Conservation (phyloP, 2,329 filamentous ascomycete species). For the Ambrosiella xylebori region DNA sequence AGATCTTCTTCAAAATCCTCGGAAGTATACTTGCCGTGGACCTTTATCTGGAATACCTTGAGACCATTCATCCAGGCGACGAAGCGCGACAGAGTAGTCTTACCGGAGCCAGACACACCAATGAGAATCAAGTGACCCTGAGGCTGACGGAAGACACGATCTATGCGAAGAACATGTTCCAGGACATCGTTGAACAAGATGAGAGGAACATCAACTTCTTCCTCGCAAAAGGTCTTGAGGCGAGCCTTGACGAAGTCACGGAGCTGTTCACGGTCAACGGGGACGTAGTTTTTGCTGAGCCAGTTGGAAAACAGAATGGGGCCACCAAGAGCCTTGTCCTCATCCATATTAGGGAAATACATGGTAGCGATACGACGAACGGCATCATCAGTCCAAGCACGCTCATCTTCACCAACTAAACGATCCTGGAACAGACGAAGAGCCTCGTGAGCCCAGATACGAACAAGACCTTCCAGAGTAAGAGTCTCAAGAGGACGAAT, state of each 20-base stretch:
- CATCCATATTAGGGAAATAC: constrained; percentile 89
- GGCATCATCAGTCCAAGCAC: constrained; percentile 83
- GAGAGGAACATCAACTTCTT: constrained; percentile 95
- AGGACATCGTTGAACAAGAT: constrained; percentile 99
- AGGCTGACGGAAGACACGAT: constrained; percentile 94
- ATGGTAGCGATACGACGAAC: constrained; percentile 76
- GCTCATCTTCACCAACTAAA: constrained; percentile 83
- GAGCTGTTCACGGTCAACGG: constrained; percentile 85
- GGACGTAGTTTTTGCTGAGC: constrained; percentile 96
- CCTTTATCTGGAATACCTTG: constrained; percentile 99
- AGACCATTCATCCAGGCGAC: constrained; percentile 99
- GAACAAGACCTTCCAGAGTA: constrained; percentile 74
- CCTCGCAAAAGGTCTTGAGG: constrained; percentile 95
- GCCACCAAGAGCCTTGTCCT: constrained; percentile 70
- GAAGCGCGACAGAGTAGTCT: constrained; percentile 93
- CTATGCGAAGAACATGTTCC: constrained; percentile 94
- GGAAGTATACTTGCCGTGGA: constrained; percentile 93
- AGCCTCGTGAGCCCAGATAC: constrained; percentile 97
- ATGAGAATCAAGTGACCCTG: constrained; percentile 97
- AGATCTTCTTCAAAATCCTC: constrained; percentile 98
- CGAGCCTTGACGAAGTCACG: constrained; percentile 95
- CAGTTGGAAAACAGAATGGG: constrained; percentile 98
- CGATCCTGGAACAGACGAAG: constrained; percentile 93
- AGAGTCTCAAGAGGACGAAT: constrained; percentile 82
- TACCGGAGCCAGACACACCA: constrained; percentile 94